Base-by-base conservation (phyloP, 192 early-diverging fungal species). In the Glomus cerebriforme region DNA sequence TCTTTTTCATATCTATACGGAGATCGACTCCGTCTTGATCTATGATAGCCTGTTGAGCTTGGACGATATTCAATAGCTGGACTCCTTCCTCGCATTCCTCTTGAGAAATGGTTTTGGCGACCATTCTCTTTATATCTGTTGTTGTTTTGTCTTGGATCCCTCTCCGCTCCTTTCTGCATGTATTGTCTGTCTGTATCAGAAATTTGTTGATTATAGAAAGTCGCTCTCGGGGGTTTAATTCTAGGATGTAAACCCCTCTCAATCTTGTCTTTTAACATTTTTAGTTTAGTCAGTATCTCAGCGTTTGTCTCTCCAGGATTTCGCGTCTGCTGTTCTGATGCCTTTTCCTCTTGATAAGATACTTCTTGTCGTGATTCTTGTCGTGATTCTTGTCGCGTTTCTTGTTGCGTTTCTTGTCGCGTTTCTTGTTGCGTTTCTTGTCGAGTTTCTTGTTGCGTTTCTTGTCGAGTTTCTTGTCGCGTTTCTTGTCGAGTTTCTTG, bases 251-350 rank as follows among this genome's bases (percentile, higher is more conserved):
- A 27, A 26, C 69, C 69, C 2, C n/a, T 32, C 10, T 72, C 39
- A 37, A 72, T 72, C 35, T 72, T 31, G 13, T 72, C 37, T 45
- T 45, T 72, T n/a, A 72, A 29, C 19, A 15, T n/a, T 45, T 47
- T 32, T 24, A 72, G 37, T 22, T 72, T 72, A 27, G 31, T 29
- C 4, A 39, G 12, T 17, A 72, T 49, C 24, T 72, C 69, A 29
- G 39, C 69, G 35, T 32, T 39, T 39, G 69, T 47, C 7, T 49
- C 39, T 27, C 35, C 69, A 72, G 4, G 24, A n/a, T 29, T 26
- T 35, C 35, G 31, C 12, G 39, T 15, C n/a, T 72, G 34, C n/a
- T 39, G 31, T 13, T 72, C 69, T 17, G 69, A 47, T 31, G 63
- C 17, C 49, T 54, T 22, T 22, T 54, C 19, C 17, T 54, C 49